phyloP scores from a whole-genome alignment of 106 monocot species.

The Alisma plantagoaquatica region DNA sequence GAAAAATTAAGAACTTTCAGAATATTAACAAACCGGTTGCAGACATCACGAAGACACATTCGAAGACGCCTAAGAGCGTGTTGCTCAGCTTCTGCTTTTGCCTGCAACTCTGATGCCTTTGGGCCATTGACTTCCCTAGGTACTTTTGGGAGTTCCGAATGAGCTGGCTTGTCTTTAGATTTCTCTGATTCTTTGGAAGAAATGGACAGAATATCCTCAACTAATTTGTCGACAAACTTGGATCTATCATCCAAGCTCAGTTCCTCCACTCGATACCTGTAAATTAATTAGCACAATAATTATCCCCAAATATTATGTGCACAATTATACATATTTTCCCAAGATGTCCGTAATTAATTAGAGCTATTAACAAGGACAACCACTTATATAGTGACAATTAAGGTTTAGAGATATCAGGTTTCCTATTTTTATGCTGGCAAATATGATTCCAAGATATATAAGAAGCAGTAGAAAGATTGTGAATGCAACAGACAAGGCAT shows the following conservation, averaged over 20 bases:
- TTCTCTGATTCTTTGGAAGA: constrained; percentile 46
- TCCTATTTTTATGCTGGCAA: no score
- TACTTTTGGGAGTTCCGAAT: constrained; percentile 69
- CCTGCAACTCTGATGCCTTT: constrained; percentile 70
- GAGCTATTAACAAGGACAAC: no score
- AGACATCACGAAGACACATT: constrained; percentile 98
- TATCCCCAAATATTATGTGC: no score
- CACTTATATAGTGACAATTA: no score
- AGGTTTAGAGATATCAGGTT: no score
- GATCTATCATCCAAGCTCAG: constrained; percentile 55
- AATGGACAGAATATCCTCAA: constrained; percentile 60
- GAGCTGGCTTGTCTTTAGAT: constrained; percentile 27
- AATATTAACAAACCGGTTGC: constrained; percentile 22
- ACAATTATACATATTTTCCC: no score
- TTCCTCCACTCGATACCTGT: constrained; percentile 71
- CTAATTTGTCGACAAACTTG: constrained; percentile 49
- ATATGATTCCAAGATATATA: no score
- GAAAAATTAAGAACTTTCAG: no score
- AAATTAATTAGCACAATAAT: constrained; percentile 2
- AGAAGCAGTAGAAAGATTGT: no score
- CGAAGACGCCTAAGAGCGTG: constrained; percentile 86
- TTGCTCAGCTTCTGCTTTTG: constrained; percentile 89
- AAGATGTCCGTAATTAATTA: no score
- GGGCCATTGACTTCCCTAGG: constrained; percentile 66
- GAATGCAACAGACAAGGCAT: no score